Evolutionary conservation across 495 filamentous ascomycete species (phyloP).

Genomic region (Aspergillus bridgeri): DNA sequence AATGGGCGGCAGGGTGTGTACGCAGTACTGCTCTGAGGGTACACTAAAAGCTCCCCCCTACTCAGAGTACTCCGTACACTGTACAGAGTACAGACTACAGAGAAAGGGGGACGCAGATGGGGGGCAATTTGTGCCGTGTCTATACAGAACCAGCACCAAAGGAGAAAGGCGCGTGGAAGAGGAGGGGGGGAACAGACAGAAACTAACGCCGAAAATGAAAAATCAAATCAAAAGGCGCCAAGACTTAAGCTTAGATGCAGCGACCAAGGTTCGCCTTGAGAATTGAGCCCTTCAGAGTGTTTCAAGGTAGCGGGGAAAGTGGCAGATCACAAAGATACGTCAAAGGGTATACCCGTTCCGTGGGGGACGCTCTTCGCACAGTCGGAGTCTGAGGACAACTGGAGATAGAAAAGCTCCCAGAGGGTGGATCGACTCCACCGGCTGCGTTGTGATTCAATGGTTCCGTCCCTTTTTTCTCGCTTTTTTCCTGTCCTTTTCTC

Average conservation of each 20-base stretch:
- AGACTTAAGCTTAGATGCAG: conserved; percentile 35
- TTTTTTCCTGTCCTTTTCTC: conserved; percentile 2
- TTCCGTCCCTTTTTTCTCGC: conserved; percentile 10
- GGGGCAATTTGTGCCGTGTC: conserved; percentile 21
- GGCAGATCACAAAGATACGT: conserved; percentile 38
- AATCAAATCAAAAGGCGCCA: conserved; percentile 22
- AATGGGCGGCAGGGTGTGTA: neutral
- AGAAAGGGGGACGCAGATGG: conserved; percentile 8
- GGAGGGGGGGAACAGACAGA: conserved; percentile 4
- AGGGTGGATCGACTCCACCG: conserved; percentile 16
- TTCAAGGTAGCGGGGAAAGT: conserved; percentile 42
- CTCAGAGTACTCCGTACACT: no score
- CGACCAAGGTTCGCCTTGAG: conserved; percentile 39
- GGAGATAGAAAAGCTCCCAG: conserved; percentile 15
- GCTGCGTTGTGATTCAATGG: conserved; percentile 11
- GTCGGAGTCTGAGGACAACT: no score
- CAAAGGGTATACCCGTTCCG: conserved; percentile 40
- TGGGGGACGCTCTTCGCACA: conserved; percentile 22
- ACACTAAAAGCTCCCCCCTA: conserved; percentile 1
- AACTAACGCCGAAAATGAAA: conserved; percentile 15
- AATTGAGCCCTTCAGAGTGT: conserved; percentile 24
- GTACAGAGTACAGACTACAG: neutral
- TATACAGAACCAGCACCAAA: conserved; percentile 18
- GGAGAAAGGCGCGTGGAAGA: conserved; percentile 15
- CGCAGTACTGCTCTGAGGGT: neutral